Percentiles rank a stretch among this genome's conserved stretches.
phyloP scores from a whole-genome alignment of 2,329 filamentous ascomycete species.

The Calonectria henricotiae region DNA sequence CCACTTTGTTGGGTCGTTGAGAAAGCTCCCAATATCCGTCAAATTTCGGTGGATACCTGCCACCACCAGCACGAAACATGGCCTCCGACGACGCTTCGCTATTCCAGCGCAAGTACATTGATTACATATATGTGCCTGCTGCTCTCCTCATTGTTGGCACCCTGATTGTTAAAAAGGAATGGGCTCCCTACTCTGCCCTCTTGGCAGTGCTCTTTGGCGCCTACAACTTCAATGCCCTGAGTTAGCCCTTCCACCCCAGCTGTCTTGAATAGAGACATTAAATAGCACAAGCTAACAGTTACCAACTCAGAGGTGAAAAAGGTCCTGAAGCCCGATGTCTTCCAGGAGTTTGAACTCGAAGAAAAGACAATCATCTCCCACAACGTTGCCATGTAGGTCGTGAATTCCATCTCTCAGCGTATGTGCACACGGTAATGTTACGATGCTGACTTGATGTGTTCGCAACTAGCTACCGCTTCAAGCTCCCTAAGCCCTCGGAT shows the following conservation, averaged over 20 bases:
- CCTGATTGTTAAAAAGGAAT: constrained; percentile 85
- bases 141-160: constrained; percentile 83
- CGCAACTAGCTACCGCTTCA: constrained; percentile 86
- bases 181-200: constrained; percentile 79
- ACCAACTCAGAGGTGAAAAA: constrained; percentile 78
- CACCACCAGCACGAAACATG: constrained; percentile 44
- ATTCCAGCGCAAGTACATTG: constrained; percentile 76
- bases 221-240: constrained; percentile 80
- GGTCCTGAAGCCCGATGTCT: constrained; percentile 87
- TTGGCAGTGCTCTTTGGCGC: constrained; percentile 78
- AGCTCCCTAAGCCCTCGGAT: constrained; percentile 81
- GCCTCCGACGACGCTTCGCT: constrained; percentile 53
- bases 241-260: constrained; percentile 67
- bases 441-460: constrained; percentile 17
- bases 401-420: constrained; percentile 21
- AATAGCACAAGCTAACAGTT: constrained; percentile 37
- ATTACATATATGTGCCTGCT: constrained; percentile 89
- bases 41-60: constrained; percentile 45
- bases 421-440: background rate
- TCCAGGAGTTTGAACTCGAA: constrained; percentile 93
- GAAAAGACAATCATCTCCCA: constrained; percentile 97
- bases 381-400: constrained; percentile 92
- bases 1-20: constrained; percentile 23
- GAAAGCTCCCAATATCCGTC: constrained; percentile 36
- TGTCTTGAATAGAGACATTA: background rate